phyloP scores from a whole-genome alignment of 805 yeast species.

The Saccharomycopsis fodiens region DNA sequence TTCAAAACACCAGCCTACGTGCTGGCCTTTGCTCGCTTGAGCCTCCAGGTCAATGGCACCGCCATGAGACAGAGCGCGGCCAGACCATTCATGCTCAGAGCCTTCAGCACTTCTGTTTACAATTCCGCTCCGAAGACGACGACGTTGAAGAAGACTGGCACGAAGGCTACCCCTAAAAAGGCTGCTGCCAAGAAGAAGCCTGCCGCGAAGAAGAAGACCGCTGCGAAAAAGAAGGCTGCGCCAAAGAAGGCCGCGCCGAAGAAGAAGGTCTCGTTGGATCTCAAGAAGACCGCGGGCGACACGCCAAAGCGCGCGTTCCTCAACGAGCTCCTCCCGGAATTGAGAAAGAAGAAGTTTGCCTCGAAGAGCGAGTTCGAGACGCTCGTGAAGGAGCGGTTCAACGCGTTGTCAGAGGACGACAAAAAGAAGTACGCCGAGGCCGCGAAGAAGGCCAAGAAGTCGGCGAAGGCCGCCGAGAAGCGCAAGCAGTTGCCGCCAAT shows the following conservation, averaged over 20 bases:
- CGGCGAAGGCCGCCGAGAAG: neutral
- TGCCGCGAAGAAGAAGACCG: neutral
- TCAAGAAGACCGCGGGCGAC: neutral
- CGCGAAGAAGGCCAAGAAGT: conserved; percentile 1
- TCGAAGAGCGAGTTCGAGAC: neutral
- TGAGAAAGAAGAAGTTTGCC: neutral
- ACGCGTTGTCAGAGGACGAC: conserved; percentile 2
- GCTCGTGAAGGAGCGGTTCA: neutral
- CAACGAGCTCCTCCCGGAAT: neutral
- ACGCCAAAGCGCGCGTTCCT: neutral
- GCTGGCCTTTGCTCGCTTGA: no score
- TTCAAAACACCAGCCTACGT: no score
- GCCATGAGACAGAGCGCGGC: no score
- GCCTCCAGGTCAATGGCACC: no score
- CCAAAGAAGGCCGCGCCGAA: neutral
- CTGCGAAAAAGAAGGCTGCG: conserved; percentile 7
- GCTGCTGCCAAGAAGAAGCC: neutral
- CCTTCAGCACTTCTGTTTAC: no score
- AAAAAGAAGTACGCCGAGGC: neutral
- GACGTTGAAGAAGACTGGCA: conserved; percentile 5
- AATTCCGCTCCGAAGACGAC: neutral
- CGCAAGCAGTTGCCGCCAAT: conserved; percentile 2
- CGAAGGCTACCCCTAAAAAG: neutral
- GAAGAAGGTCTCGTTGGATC: neutral
- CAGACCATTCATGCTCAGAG: no score